Percentiles rank a stretch among this genome's conserved stretches.
These are phyloP conservation scores for Penicillium argentinense DNA, from an alignment of 495 filamentous ascomycete genomes.

Conservation along the genomic window DNA sequence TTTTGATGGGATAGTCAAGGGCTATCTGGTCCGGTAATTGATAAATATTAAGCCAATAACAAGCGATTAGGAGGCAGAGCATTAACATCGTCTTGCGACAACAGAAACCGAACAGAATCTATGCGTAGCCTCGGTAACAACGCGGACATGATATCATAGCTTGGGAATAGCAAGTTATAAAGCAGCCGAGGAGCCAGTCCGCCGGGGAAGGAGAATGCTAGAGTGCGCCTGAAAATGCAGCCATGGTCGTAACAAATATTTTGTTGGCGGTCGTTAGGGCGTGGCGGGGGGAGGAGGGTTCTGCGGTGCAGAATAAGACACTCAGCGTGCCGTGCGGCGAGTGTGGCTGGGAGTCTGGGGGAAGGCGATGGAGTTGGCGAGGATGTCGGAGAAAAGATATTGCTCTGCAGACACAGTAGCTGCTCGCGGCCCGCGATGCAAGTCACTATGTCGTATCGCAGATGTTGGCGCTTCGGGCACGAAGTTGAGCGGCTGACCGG, in stretches of 20 bases:
- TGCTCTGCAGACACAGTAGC: constrained; percentile 13
- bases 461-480: constrained; percentile 26
- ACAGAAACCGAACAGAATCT: constrained; percentile 9
- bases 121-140: constrained; percentile 3
- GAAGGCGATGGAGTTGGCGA: constrained; percentile 10
- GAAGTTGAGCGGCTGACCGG: constrained; percentile 36
- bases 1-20: too few species aligned
- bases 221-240: constrained; percentile 27
- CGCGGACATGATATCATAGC: background rate
- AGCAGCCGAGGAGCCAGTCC: constrained; percentile 22
- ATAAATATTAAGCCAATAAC: too few species aligned
- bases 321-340: constrained; percentile 20
- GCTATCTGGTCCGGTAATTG: background rate
- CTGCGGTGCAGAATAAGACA: background rate
- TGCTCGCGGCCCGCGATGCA: constrained; percentile 12
- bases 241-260: constrained; percentile 4
- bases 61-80: constrained; percentile 18
- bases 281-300: background rate
- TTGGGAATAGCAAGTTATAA: too few species aligned
- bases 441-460: constrained; percentile 18
- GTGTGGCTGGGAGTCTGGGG: constrained; percentile 13
- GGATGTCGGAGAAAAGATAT: constrained; percentile 18
- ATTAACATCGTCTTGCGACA: constrained; percentile 1
- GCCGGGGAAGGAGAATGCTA: constrained; percentile 8
- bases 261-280: background rate